Percentiles rank a stretch among this genome's conserved stretches.
These are phyloP conservation scores for Nakaseomyces kungkrabaensis DNA, from an alignment of 1,139 yeast genomes.

Conservation along the genomic window DNA sequence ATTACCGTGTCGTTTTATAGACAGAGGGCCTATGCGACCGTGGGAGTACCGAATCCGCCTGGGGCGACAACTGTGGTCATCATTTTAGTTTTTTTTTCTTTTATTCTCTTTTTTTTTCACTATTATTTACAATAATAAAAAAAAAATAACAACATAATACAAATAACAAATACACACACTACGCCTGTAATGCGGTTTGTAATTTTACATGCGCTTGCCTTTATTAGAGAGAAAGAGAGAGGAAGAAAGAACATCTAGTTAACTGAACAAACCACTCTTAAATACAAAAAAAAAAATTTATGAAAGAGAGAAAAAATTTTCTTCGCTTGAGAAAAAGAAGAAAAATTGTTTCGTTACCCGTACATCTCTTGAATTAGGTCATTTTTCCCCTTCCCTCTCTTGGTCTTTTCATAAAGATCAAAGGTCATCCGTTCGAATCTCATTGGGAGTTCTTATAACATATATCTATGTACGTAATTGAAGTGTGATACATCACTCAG, in stretches of 20 bases:
- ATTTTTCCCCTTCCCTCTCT: no score
- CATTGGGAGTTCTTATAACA: no score
- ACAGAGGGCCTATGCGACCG: conserved; percentile 1
- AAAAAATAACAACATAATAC: not conserved
- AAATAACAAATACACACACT: conserved; percentile 1
- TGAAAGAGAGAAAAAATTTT: not conserved
- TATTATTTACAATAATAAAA: no score
- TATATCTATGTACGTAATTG: no score
- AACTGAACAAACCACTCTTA: no score
- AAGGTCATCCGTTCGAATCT: no score
- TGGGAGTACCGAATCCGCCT: conserved; percentile 23
- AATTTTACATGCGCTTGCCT: not conserved
- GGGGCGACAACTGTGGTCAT: conserved; percentile 32
- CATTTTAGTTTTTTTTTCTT: conserved; percentile 9
- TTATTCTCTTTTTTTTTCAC: not conserved
- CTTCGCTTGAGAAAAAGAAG: not conserved
- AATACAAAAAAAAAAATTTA: no score
- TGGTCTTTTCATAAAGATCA: no score
- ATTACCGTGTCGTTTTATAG: not conserved
- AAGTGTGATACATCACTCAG: no score
- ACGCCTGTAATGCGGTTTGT: not conserved
- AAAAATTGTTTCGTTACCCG: not conserved
- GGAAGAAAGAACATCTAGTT: no score
- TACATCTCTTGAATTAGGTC: not conserved
- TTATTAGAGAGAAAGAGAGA: no score